phyloP scores from a whole-genome alignment of 192 early-diverging fungal genomes.

The Bifiguratus adelaidae region DNA sequence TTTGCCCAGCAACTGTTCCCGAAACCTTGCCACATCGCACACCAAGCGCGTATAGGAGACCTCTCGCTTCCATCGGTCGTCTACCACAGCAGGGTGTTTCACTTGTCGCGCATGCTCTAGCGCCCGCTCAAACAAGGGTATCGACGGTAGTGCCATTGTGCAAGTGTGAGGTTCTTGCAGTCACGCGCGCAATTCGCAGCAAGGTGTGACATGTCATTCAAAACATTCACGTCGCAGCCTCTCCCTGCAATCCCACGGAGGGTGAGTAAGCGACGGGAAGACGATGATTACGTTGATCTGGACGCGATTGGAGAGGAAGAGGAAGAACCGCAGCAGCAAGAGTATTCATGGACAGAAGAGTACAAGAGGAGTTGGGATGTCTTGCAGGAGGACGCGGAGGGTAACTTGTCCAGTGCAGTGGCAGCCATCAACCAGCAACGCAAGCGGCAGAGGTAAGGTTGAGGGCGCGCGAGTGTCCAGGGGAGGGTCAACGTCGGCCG shows the following conservation, averaged over 20 bases:
- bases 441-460: conserved; percentile 47
- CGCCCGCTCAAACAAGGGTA: conserved; percentile 20
- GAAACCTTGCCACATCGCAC: conserved; percentile 11
- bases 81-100: conserved; percentile 17
- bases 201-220: too few species aligned
- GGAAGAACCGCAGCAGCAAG: conserved; percentile 33
- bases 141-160: conserved; percentile 14
- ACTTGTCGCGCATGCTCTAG: conserved; percentile 10
- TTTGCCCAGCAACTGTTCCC: conserved; percentile 8
- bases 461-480: background rate
- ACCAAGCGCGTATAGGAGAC: conserved; percentile 21
- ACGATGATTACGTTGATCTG: too few species aligned
- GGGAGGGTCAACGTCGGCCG: background rate
- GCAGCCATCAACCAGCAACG: conserved; percentile 57
- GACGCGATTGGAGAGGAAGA: too few species aligned
- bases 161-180: too few species aligned
- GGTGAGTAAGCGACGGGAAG: too few species aligned
- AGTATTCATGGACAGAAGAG: conserved; percentile 91
- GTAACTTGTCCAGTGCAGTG: conserved; percentile 68
- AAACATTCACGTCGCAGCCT: too few species aligned
- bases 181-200: too few species aligned
- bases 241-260: too few species aligned
- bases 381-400: conserved; percentile 78
- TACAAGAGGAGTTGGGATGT: conserved; percentile 97
- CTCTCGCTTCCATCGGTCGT: conserved; percentile 4